Base-by-base conservation (phyloP, 2,329 filamentous ascomycete genomes). In the Nectriaceae sp. region DNA sequence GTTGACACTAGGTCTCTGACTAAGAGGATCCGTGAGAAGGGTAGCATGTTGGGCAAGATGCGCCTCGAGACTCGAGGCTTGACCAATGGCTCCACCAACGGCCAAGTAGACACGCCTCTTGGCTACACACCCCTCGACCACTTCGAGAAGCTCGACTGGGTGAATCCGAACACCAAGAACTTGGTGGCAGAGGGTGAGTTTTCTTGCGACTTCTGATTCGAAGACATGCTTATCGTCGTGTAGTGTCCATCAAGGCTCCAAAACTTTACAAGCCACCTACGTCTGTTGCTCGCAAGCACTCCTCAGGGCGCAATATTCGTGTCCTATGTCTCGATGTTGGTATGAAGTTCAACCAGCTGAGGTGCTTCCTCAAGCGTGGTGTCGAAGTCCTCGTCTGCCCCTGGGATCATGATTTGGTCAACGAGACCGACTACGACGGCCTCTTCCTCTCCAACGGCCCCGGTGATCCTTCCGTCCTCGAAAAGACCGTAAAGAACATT, bases 401-500 rank as follows among this genome's bases (percentile, higher is more conserved):
- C 10, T 99, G 93, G 92, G 86, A 99, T 74, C 91, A 97, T 66
- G 88, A 97, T 70, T 91, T 97, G 69, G 84, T 87, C 46, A 74
- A 90, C 47, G 85, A 85, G 45, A 87, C 85, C 49, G 88, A 95
- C 59, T 97, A 96, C 67, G 94, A 99, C 69, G 94, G 94, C 68
- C 83, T 99, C 40, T 99, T 99, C 77, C 85, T 99, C 60, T 97
- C 93, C 57, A 99, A 99, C 77, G 94, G 94, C 61, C 94, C 94
- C 38, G 94, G 94, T 75, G 92, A 99, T 70, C 94, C 94, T 46
- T 87, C 93, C 5, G 88, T 90, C 64, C 84, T 99, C 73, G 80
- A 87, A 24, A 74, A 76, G 46, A 96, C 93, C 5, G 84, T 95
- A 49, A 82, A 87, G 68, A 87, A 95, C 71, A 88, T 99, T 62